Conservation (phyloP, 495 filamentous ascomycete species). For the Lasiosphaeria hispida region DNA sequence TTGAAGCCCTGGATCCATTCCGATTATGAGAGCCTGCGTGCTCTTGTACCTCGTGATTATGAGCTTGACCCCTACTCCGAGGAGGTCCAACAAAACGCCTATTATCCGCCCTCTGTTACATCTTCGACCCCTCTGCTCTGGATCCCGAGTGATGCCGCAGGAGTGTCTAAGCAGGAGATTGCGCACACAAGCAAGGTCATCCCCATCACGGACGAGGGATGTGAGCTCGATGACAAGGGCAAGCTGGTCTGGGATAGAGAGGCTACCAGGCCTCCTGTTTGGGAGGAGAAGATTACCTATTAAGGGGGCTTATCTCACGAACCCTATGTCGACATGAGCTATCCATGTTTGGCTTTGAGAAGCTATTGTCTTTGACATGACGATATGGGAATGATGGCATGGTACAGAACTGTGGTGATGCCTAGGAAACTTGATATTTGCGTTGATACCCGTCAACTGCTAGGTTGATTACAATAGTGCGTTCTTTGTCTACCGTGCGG, state of each 20-base stretch:
- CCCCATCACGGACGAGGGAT: conserved; percentile 79
- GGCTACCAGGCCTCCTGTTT: conserved; percentile 72
- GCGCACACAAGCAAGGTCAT: conserved; percentile 68
- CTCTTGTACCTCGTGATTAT: conserved; percentile 61
- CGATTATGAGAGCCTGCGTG: conserved; percentile 69
- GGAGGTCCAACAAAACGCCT: conserved; percentile 65
- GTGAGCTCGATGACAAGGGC: conserved; percentile 75
- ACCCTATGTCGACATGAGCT: background rate
- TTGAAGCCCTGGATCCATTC: conserved; percentile 74
- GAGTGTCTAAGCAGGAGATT: conserved; percentile 76
- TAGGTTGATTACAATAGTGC: conserved; percentile 15
- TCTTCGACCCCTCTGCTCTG: conserved; percentile 69
- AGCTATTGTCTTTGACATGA: background rate
- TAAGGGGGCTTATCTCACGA: conserved; percentile 21
- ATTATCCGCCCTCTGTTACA: conserved; percentile 70
- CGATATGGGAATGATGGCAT: background rate
- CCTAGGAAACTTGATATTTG: conserved; percentile 2
- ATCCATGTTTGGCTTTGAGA: background rate
- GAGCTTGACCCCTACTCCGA: conserved; percentile 53
- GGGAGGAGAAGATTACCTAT: conserved; percentile 64
- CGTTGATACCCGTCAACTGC: conserved; percentile 21
- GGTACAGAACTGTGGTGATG: background rate
- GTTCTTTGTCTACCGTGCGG: background rate
- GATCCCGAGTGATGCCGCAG: conserved; percentile 76
- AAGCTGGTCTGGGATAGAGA: conserved; percentile 74